These are phyloP conservation scores for Erythrobasidium yunnanense DNA, from an alignment of 768 basidiomycete species.

Conservation along the genomic window DNA sequence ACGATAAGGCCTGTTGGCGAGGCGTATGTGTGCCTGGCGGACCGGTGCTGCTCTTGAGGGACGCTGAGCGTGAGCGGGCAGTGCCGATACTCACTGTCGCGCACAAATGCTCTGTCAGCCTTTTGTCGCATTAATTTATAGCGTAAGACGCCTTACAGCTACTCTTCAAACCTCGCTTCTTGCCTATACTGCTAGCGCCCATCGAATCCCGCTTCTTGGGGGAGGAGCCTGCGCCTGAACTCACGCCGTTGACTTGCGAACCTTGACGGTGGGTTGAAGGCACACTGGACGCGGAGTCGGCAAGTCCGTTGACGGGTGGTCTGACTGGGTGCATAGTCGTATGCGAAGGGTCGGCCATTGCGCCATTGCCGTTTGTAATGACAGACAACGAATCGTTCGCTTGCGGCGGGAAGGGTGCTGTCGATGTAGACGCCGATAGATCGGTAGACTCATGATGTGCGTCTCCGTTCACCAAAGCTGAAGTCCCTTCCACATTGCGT, in stretches of 20 bases:
- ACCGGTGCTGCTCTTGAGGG: neutral
- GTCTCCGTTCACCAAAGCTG: too few species aligned
- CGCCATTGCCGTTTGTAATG: neutral
- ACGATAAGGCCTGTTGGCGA: constrained; percentile 10
- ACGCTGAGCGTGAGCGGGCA: neutral
- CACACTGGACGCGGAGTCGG: too few species aligned
- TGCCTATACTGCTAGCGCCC: too few species aligned
- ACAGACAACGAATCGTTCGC: neutral
- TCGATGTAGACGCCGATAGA: neutral
- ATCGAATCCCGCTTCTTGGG: too few species aligned
- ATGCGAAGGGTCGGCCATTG: too few species aligned
- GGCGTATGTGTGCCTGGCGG: constrained; percentile 5
- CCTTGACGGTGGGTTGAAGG: too few species aligned
- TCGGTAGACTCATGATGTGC: too few species aligned
- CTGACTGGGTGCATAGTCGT: too few species aligned
- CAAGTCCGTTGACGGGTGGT: too few species aligned
- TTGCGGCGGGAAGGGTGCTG: neutral
- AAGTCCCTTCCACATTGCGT: neutral
- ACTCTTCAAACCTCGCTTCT: too few species aligned
- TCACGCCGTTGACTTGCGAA: too few species aligned
- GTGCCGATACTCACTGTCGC: neutral
- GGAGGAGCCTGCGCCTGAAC: too few species aligned
- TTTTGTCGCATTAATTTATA: neutral
- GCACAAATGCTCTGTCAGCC: neutral
- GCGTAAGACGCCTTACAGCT: neutral